phyloP scores from a whole-genome alignment of 768 basidiomycete genomes.

The Tremella mesenterica region DNA sequence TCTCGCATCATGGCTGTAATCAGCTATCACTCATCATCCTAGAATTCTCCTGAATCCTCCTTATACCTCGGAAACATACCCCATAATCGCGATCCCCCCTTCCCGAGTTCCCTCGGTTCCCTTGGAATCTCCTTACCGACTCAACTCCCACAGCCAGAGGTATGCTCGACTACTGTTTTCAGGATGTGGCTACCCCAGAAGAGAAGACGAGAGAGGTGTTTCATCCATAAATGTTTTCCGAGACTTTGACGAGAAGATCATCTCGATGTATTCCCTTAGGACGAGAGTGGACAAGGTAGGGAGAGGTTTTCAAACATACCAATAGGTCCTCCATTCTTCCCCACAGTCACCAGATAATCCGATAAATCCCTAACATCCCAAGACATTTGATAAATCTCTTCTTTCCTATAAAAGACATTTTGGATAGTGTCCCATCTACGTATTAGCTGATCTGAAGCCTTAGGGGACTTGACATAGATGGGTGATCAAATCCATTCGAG shows the following conservation, averaged over 20 bases:
- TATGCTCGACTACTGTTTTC: no score
- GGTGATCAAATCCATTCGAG: no score
- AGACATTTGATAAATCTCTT: conserved; percentile 71
- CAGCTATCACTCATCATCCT: background rate
- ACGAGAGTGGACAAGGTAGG: no score
- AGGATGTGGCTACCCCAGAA: no score
- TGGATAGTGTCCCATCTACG: conserved; percentile 72
- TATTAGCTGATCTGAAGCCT: background rate
- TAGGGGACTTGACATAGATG: no score
- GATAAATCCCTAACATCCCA: conserved; percentile 69
- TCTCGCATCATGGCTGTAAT: conserved; percentile 75
- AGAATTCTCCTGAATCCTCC: background rate
- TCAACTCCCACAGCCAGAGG: no score
- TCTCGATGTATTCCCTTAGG: no score
- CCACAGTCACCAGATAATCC: conserved; percentile 72
- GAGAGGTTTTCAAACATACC: no score
- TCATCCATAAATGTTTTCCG: no score
- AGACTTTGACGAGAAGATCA: no score
- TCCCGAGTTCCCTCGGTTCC: no score
- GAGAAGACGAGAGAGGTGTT: background rate
- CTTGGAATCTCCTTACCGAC: background rate
- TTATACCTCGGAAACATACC: background rate
- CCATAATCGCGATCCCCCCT: no score
- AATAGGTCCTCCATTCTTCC: conserved; percentile 78
- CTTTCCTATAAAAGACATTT: conserved; percentile 71